These are phyloP conservation scores for Trichoderma pleuroti DNA, from an alignment of 2,329 filamentous ascomycete species.

Conservation along the genomic window DNA sequence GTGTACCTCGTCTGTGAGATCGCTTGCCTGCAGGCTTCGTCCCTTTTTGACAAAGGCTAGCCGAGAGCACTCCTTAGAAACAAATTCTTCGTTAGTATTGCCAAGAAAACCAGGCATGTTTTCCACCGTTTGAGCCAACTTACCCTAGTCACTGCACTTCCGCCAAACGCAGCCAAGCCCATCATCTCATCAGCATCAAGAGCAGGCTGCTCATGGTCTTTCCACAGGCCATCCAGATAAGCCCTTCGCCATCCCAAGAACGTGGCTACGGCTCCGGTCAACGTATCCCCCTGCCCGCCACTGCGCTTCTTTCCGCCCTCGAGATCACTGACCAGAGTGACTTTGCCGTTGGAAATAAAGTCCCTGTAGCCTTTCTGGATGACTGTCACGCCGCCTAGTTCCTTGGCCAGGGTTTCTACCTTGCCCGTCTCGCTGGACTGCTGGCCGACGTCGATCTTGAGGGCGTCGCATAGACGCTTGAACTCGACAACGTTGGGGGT, in stretches of 20 bases:
- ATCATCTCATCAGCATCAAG: constrained; percentile 59
- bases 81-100: background rate
- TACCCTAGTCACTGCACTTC: constrained; percentile 79
- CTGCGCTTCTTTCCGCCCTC: constrained; percentile 83
- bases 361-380: constrained; percentile 85
- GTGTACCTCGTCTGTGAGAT: constrained; percentile 88
- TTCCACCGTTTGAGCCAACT: constrained; percentile 26
- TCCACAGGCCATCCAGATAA: constrained; percentile 81
- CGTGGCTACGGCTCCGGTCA: constrained; percentile 86
- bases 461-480: constrained; percentile 69
- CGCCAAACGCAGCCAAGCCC: constrained; percentile 78
- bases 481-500: constrained; percentile 97
- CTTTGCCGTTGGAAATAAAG: constrained; percentile 74
- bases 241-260: constrained; percentile 84
- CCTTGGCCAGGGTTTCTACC: constrained; percentile 66
- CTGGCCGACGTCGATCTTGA: constrained; percentile 56
- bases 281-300: constrained; percentile 91
- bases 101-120: no score
- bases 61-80: constrained; percentile 70
- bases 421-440: constrained; percentile 38
- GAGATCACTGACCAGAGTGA: constrained; percentile 72
- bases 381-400: constrained; percentile 83
- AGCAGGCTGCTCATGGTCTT: constrained; percentile 43
- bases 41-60: constrained; percentile 83
- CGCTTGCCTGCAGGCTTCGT: constrained; percentile 84